Conservation (phyloP, 257 asterid genomes). For the Gentiana straminea region DNA sequence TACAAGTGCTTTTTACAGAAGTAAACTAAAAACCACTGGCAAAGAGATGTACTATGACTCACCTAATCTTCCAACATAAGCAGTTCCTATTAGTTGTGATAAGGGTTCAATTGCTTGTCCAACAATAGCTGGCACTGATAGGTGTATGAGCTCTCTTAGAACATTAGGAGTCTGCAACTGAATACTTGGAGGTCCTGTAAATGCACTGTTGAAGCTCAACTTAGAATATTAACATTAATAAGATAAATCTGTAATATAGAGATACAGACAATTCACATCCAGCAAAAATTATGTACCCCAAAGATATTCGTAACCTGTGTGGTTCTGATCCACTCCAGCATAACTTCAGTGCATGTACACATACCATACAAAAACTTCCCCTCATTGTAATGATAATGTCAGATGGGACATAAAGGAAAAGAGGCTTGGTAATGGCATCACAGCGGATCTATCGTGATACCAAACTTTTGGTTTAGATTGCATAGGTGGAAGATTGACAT, state of each 20-base stretch:
- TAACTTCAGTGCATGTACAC: no score
- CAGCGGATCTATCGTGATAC: no score
- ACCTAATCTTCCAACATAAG: conserved; percentile 38
- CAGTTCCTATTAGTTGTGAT: conserved; percentile 40
- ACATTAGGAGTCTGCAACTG: conserved; percentile 14
- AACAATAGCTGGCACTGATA: conserved; percentile 34
- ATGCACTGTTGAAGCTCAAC: conserved; percentile 16
- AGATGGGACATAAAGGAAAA: no score
- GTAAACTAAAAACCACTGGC: no score
- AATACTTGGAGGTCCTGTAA: conserved; percentile 16
- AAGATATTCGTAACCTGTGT: neutral
- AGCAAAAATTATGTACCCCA: neutral
- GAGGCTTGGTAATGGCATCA: no score
- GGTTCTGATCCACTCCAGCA: neutral
- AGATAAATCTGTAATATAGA: no score
- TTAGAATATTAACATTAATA: neutral
- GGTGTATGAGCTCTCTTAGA: conserved; percentile 26
- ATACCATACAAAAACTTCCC: no score
- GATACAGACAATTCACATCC: neutral
- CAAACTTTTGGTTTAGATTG: no score
- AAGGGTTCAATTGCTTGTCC: conserved; percentile 45
- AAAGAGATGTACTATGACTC: neutral
- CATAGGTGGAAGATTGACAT: no score
- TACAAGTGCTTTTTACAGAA: no score
- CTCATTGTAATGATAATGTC: no score